phyloP scores from a whole-genome alignment of 495 filamentous ascomycete species.

The Neurospora sp. region DNA sequence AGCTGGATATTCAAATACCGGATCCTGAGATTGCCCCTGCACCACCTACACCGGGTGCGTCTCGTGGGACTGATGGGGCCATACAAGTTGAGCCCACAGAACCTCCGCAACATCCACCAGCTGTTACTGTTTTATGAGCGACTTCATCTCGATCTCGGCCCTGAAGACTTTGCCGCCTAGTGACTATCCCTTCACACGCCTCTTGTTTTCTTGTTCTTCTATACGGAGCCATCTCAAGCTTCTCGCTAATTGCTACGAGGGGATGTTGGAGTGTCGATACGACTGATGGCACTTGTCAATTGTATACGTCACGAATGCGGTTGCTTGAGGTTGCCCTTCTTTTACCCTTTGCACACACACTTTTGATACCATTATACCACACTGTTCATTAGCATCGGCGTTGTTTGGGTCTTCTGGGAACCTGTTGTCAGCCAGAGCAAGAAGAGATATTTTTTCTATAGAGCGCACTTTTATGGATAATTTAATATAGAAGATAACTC shows the following conservation, averaged over 20 bases:
- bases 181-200: neutral
- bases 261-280: neutral
- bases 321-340: neutral
- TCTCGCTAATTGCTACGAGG: neutral
- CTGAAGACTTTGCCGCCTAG: neutral
- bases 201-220: neutral
- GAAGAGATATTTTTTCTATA: no score
- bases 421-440: neutral
- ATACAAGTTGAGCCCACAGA: slow-evolving; percentile 5
- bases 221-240: neutral
- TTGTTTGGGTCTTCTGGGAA: neutral
- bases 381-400: neutral
- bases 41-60: slow-evolving; percentile 18
- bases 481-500: neutral
- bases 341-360: neutral
- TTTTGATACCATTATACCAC: neutral
- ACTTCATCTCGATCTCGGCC: neutral
- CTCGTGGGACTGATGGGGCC: slow-evolving; percentile 5
- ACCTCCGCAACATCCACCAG: neutral
- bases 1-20: slow-evolving; percentile 30
- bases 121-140: neutral
- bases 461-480: neutral
- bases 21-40: slow-evolving; percentile 26
- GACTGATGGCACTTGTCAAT: neutral
- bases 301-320: neutral